Conservation (phyloP, 2,329 filamentous ascomycete species). For the Penicillium palitans region DNA sequence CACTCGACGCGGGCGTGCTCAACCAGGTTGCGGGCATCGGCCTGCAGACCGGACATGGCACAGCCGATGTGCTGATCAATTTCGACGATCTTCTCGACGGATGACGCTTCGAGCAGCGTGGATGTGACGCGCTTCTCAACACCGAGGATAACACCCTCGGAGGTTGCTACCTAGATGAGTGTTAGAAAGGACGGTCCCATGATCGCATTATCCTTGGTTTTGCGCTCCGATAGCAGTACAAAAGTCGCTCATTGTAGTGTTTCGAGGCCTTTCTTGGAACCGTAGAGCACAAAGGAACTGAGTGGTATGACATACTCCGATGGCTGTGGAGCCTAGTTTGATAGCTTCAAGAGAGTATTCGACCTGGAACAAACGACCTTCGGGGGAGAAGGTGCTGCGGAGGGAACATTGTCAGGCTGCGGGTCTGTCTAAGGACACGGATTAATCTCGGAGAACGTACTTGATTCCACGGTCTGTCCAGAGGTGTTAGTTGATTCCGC, state of each 20-base stretch:
- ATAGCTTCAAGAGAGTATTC: slow-evolving; percentile 99
- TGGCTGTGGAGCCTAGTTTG: slow-evolving; percentile 97
- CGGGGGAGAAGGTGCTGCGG: slow-evolving; percentile 92
- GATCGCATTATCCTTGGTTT: neutral
- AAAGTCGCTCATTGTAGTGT: neutral
- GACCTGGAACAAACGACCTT: slow-evolving; percentile 99
- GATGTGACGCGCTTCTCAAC: slow-evolving; percentile 99
- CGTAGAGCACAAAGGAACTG: neutral
- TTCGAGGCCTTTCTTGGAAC: neutral
- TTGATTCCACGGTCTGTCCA: slow-evolving; percentile 91
- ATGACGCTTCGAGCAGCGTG: slow-evolving; percentile 93
- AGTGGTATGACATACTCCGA: slow-evolving; percentile 64
- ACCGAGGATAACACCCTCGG: slow-evolving; percentile 90
- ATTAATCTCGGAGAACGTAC: slow-evolving; percentile 53
- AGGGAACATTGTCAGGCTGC: slow-evolving; percentile 25
- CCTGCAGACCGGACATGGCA: slow-evolving; percentile 97
- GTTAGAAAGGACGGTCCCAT: slow-evolving; percentile 18
- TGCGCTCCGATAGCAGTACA: neutral
- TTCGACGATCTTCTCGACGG: slow-evolving; percentile 99
- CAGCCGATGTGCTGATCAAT: slow-evolving; percentile 99
- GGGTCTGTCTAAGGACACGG: slow-evolving; percentile 5
- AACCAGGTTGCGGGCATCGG: slow-evolving; percentile 95
- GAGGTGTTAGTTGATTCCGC: slow-evolving; percentile 16
- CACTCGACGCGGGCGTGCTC: slow-evolving; percentile 97
- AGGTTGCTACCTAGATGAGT: slow-evolving; percentile 70